Base-by-base conservation (phyloP, 495 filamentous ascomycete genomes). In the Aspergillus biplanus region DNA sequence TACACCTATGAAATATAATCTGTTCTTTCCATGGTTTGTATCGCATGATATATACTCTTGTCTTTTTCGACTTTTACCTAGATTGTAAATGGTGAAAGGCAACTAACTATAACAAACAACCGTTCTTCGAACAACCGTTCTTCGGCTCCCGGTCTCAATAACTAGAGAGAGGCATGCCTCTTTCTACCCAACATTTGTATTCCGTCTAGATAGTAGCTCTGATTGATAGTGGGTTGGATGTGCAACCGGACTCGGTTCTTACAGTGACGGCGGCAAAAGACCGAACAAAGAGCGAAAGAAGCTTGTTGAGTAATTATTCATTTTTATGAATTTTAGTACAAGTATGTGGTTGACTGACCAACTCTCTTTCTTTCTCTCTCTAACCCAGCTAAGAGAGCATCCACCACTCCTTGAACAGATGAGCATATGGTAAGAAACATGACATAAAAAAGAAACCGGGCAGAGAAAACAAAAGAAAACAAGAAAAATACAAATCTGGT, bases 301-400 rank as follows among this genome's bases (percentile, higher is more conserved):
- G 21, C 21, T 27, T 49, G 47, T 50, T 11, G 52, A 56, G 46
- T 37, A 73, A 73, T 66, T 72, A 73, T 68, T 71, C 70, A 62
- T 60, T 72, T 70, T 72, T 27, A 27, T 27, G 47, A 49, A 72
- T 74, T 74, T 74, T 75, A 66, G 73, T 77, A 77, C 75, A 73
- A 56, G 56, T 59, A 56, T 32, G 35, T 42, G 50, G 11, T 54
- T 44, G 39, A 50, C 27, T 50, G 47, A 50, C 16, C 47, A 18
- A 33, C 32, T n/a, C 58, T 52, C 33, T 53, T 44, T 11, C 39
- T 53, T 35, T 56, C 39, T 49, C 15, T 37, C 15, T 46, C 32
- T 50, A 49, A 44, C 53, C 33, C 55, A 47, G 55, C 39, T 13
- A 58, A 39, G 35, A 46, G 46, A 58, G 39, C 46, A 31, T 35